Base-by-base conservation (phyloP, 441 rosid genomes). In the Populus tomentosa region DNA sequence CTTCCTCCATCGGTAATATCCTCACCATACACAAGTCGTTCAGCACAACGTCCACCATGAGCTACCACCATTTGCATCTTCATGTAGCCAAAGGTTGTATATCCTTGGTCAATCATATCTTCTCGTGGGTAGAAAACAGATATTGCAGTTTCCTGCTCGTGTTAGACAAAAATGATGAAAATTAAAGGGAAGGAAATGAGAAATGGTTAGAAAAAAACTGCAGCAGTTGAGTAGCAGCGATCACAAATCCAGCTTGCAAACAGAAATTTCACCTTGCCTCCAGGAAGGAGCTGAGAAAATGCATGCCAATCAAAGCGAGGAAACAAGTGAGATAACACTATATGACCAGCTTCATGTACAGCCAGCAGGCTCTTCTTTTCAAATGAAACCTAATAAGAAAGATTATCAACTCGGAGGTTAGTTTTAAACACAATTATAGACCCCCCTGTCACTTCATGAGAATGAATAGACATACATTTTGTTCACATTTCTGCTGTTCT, bases 1-100 rank as follows among this genome's bases (percentile, higher is more conserved):
- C 81, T 87, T 79, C 99, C 99, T 77, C 97, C 99, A 86, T 96
- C 98, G 68, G 95, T 96, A 78, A 96, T 80, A 75, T 95, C 92
- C 82, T 93, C 90, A 3, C 98, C 98, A 77, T 89, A 92, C 70
- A 96, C 89, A 78, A 95, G 83, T 67, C 80, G 87, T 77, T 96
- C 99, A 70, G 99, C 98, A 87, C 99, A 95, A 18, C 91, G 92
- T 56, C 99, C 99, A 75, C 98, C 99, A 78, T 96, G 98, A 84
- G 99, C 92, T 70, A 96, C 97, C 80, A 94, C 97, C 98, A 94
- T 94, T 89, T 96, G 99, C 99, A 96, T 96, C 87, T 90, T 91
- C 99, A 96, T 86, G 86, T 94, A 96, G 72, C 99, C 99, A 87
- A 96, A 92, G 75, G 99, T 92, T 65, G 97, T 92, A 80, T 96